Percentiles rank a stretch among this genome's conserved stretches.
Conservation (phyloP, 139 green algal genomes). For the Choricystis sp. region DNA sequence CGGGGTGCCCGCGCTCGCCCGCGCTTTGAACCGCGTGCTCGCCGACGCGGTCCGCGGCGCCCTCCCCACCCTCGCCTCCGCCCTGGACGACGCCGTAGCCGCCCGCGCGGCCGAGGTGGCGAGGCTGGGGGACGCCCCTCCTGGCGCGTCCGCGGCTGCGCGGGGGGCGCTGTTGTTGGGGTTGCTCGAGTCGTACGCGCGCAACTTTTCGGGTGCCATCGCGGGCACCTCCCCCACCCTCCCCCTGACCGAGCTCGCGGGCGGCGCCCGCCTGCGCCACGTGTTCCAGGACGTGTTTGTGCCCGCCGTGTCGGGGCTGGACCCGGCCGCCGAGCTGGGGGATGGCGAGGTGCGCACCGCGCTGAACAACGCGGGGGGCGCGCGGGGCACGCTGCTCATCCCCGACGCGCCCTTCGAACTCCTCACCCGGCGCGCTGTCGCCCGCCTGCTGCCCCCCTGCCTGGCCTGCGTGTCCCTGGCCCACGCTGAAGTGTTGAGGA, state of each 20-base stretch:
- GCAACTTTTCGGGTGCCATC: conserved; percentile 50
- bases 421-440: conserved; percentile 59
- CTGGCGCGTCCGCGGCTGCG: conserved; percentile 14
- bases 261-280: conserved; percentile 63
- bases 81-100: conserved; percentile 24
- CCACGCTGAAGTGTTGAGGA: conserved; percentile 65
- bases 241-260: conserved; percentile 59
- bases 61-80: conserved; percentile 24
- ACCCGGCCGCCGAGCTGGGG: conserved; percentile 45
- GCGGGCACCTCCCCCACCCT: conserved; percentile 54
- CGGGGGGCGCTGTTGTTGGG: conserved; percentile 53
- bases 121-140: conserved; percentile 29
- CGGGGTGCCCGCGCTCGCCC: conserved; percentile 44
- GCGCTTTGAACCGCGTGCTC: conserved; percentile 71
- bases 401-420: conserved; percentile 92
- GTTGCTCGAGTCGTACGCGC: conserved; percentile 65
- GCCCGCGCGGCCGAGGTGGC: conserved; percentile 22
- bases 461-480: conserved; percentile 57
- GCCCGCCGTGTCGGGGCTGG: conserved; percentile 25
- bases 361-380: conserved; percentile 80
- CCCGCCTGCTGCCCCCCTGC: conserved; percentile 45
- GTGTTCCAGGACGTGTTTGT: conserved; percentile 74
- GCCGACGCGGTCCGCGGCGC: conserved; percentile 63
- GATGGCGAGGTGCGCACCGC: conserved; percentile 80
- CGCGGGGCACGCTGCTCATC: conserved; percentile 64